Evolutionary conservation across 352 stramenopile genomes (phyloP).

Genomic region (Pythium aristosporum): DNA sequence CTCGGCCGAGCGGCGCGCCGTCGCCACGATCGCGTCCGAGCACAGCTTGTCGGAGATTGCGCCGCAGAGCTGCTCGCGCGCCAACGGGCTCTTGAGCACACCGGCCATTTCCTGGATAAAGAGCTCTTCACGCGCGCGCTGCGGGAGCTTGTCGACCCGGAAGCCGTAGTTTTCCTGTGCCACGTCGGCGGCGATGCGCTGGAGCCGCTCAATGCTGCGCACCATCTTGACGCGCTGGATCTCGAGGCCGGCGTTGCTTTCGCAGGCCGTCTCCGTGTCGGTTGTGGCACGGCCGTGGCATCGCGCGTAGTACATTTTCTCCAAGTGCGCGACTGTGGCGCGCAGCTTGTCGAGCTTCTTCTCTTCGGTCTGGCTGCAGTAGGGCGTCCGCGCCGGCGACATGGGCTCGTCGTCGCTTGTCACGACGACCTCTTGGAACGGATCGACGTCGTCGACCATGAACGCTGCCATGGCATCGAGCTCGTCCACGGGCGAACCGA

Average conservation of each 20-base stretch:
- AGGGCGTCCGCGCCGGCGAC: conserved; percentile 11
- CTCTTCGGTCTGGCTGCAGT: conserved; percentile 16
- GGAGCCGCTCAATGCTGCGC: conserved; percentile 48
- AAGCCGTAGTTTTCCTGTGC: conserved; percentile 45
- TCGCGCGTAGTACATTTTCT: conserved; percentile 64
- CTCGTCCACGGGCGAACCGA: conserved; percentile 55
- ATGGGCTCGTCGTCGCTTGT: conserved; percentile 28
- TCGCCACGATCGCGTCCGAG: conserved; percentile 22
- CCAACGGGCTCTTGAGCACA: conserved; percentile 15
- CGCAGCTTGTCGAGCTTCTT: conserved; percentile 52
- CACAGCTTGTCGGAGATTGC: conserved; percentile 24
- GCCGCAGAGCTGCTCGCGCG: conserved; percentile 13
- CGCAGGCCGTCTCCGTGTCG: too few relatives aligned
- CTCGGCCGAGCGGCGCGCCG: conserved; percentile 19
- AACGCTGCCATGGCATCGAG: conserved; percentile 63
- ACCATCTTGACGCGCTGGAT: conserved; percentile 52
- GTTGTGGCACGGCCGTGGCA: conserved; percentile 35
- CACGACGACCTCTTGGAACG: conserved; percentile 41
- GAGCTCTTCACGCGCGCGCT: conserved; percentile 18
- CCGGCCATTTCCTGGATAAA: conserved; percentile 23
- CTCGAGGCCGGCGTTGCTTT: conserved; percentile 2
- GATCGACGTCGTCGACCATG: conserved; percentile 59
- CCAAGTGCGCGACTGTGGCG: conserved; percentile 47
- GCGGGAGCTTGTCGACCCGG: conserved; percentile 11
- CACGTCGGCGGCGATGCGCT: conserved; percentile 48